phyloP scores from a whole-genome alignment of 78 protist species.

The Dictyostelium citrinum region DNA sequence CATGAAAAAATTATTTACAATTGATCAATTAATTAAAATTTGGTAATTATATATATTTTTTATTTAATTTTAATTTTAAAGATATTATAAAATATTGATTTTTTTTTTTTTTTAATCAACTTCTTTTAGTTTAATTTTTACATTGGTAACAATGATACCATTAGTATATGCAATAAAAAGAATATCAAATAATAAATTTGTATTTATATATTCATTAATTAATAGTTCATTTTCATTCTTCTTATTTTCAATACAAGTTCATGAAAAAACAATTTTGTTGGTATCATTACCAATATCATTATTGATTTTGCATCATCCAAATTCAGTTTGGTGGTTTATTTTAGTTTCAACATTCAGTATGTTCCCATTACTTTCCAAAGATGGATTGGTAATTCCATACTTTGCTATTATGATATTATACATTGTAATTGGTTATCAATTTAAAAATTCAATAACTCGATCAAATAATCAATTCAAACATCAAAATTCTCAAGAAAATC shows the following conservation, averaged over 20 bases:
- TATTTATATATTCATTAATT: constrained; percentile 56
- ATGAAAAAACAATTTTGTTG: constrained; percentile 93
- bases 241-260: constrained; percentile 96
- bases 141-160: constrained; percentile 57
- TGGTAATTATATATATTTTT: constrained; percentile 31
- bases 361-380: constrained; percentile 81
- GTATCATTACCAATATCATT: constrained; percentile 83
- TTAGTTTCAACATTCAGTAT: constrained; percentile 72
- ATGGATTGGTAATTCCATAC: constrained; percentile 69
- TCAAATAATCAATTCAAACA: neutral
- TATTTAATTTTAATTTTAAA: neutral
- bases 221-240: constrained; percentile 87
- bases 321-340: neutral
- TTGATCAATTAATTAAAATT: constrained; percentile 6
- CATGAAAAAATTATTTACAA: constrained; percentile 10
- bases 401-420: neutral
- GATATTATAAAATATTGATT: too few species aligned
- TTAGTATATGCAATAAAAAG: neutral
- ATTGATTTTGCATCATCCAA: constrained; percentile 16
- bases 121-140: constrained; percentile 1
- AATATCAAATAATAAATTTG: neutral
- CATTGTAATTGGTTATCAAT: constrained; percentile 8
- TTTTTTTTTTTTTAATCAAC: neutral
- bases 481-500: neutral
- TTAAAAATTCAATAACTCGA: neutral